Evolutionary conservation across 2,329 filamentous ascomycete species (phyloP).

Genomic region (Aureobasidium zeae): DNA sequence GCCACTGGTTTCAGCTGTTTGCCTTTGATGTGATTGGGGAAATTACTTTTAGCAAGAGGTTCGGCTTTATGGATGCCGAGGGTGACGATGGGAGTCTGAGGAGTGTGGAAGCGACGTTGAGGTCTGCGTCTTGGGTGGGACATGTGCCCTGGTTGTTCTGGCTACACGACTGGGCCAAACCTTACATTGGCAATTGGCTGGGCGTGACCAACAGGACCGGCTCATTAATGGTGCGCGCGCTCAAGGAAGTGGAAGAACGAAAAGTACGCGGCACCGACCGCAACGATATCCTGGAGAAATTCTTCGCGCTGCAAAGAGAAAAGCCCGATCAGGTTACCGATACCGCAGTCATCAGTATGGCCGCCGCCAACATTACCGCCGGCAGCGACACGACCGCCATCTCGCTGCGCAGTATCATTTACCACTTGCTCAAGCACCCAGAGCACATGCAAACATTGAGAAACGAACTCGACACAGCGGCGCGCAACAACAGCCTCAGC

Average conservation of each 20-base stretch:
- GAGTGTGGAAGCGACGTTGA: slow-evolving; percentile 26
- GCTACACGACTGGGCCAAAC: slow-evolving; percentile 15
- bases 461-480: slow-evolving; percentile 4
- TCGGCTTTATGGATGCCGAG: slow-evolving; percentile 31
- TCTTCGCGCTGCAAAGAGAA: slow-evolving; percentile 13
- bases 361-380: slow-evolving; percentile 20
- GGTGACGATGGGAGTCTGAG: slow-evolving; percentile 28
- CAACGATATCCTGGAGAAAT: slow-evolving; percentile 10
- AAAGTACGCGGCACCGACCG: slow-evolving; percentile 5
- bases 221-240: not conserved
- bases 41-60: slow-evolving; percentile 31
- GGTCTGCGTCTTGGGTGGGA: slow-evolving; percentile 31
- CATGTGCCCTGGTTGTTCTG: slow-evolving; percentile 31
- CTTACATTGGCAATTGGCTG: slow-evolving; percentile 7
- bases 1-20: slow-evolving; percentile 32
- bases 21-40: slow-evolving; percentile 37
- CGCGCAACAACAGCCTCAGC: slow-evolving; percentile 2
- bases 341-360: slow-evolving; percentile 19
- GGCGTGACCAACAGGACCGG: slow-evolving; percentile 9
- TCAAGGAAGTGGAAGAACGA: slow-evolving; percentile 10
- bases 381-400: slow-evolving; percentile 31
- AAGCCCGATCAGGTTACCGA: slow-evolving; percentile 14
- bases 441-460: slow-evolving; percentile 22
- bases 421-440: slow-evolving; percentile 26
- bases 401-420: slow-evolving; percentile 27